phyloP scores from a whole-genome alignment of 2,329 filamentous ascomycete genomes.

The Fusarium veterinarium region DNA sequence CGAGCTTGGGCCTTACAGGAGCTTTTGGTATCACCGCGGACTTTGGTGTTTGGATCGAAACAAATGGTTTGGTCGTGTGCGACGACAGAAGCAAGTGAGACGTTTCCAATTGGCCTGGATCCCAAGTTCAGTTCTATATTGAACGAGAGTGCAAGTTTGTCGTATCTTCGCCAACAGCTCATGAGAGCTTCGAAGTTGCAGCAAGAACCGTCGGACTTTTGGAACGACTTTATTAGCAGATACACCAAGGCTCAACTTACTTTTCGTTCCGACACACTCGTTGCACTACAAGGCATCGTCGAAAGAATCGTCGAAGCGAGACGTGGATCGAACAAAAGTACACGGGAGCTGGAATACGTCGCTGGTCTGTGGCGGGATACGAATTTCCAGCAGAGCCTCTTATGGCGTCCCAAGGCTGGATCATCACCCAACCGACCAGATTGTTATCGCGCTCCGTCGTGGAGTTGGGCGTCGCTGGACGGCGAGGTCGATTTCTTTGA shows the following conservation, averaged over 20 bases:
- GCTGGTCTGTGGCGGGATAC: not conserved
- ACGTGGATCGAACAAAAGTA: accelerated
- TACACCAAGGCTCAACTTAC: not conserved
- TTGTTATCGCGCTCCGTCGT: not conserved
- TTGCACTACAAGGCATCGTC: not conserved
- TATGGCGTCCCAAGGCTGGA: not conserved
- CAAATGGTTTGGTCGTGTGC: conserved; percentile 7
- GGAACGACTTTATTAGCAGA: not conserved
- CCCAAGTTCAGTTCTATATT: not conserved
- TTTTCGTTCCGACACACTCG: not conserved
- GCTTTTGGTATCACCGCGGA: not conserved
- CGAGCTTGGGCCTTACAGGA: conserved; percentile 2
- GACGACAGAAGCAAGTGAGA: conserved; percentile 1
- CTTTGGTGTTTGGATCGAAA: not conserved
- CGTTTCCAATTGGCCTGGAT: not conserved
- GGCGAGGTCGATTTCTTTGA: not conserved
- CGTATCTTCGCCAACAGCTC: not conserved
- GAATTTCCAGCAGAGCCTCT: not conserved
- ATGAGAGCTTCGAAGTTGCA: not conserved
- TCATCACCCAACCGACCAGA: accelerated
- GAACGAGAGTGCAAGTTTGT: not conserved
- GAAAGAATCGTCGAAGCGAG: not conserved
- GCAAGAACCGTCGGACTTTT: not conserved
- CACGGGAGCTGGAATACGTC: not conserved
- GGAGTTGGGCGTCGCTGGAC: conserved; percentile 5